A percentile compares a stretch with the other conserved stretches of the same genome.
Evolutionary conservation across 176 grass and related monocot genomes (phyloP).

Genomic region (Hsuehochloa calcarea): DNA sequence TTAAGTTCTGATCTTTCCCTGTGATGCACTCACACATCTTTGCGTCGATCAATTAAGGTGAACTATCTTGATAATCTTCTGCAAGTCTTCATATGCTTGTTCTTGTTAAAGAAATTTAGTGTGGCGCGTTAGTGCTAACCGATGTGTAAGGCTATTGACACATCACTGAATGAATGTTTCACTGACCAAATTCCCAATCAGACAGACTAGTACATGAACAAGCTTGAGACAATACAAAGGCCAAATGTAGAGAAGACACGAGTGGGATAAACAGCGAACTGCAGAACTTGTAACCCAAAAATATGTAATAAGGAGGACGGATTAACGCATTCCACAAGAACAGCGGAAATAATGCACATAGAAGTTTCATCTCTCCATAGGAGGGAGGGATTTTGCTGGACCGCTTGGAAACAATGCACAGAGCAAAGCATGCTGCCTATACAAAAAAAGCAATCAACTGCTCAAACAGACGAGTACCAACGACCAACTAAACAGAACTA

Average conservation of each 20-base stretch:
- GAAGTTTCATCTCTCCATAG: neutral
- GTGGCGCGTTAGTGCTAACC: too few species aligned
- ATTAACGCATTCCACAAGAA: neutral
- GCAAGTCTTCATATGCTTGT: neutral
- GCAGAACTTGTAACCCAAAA: neutral
- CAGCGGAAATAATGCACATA: neutral
- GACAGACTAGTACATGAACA: neutral
- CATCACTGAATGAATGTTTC: neutral
- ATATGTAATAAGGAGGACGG: neutral
- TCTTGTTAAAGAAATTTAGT: neutral
- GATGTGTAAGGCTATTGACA: neutral
- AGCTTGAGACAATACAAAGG: neutral
- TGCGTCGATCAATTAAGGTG: neutral
- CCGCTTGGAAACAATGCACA: conserved; percentile 35
- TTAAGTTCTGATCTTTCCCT: neutral
- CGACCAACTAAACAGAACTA: neutral
- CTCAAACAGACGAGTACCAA: neutral
- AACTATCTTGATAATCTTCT: neutral
- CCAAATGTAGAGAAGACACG: neutral
- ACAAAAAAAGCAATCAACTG: neutral
- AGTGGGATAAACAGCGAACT: neutral
- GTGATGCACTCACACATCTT: neutral
- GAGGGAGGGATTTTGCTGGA: conserved; percentile 24
- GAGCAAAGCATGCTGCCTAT: conserved; percentile 24
- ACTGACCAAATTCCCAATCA: neutral